These are phyloP conservation scores for Moesziomyces globuligerus DNA, from an alignment of 1,284 basidiomycete species.

Conservation along the genomic window DNA sequence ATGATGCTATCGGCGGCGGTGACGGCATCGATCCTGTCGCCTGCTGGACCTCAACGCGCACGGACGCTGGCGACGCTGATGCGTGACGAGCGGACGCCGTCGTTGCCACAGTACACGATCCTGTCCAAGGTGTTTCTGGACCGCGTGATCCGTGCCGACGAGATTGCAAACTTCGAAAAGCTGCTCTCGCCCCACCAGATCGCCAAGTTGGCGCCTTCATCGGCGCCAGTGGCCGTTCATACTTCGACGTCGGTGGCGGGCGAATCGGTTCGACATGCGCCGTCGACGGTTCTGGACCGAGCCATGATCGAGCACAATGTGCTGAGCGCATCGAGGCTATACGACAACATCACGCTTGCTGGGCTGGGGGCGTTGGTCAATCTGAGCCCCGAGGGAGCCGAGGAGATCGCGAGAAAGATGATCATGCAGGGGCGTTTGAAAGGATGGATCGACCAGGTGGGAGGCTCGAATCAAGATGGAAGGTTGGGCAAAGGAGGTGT, in stretches of 20 bases:
- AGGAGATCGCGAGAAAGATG: constrained; percentile 94
- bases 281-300: constrained; percentile 93
- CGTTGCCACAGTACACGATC: constrained; percentile 85
- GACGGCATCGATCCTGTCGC: constrained; percentile 94
- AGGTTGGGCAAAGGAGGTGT: constrained; percentile 70
- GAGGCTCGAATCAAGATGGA: neutral
- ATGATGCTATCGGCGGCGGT: constrained; percentile 78
- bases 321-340: constrained; percentile 83
- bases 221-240: constrained; percentile 1
- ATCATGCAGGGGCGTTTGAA: constrained; percentile 91
- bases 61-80: constrained; percentile 90
- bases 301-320: constrained; percentile 99
- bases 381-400: constrained; percentile 75
- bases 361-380: constrained; percentile 53
- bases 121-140: constrained; percentile 97
- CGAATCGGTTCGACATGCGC: constrained; percentile 70
- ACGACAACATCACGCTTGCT: constrained; percentile 53
- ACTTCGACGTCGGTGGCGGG: constrained; percentile 4
- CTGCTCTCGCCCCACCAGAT: constrained; percentile 91
- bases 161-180: constrained; percentile 88
- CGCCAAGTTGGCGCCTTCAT: constrained; percentile 76
- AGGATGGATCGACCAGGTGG: constrained; percentile 90
- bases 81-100: constrained; percentile 86
- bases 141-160: constrained; percentile 87
- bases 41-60: constrained; percentile 93